These are phyloP conservation scores for Dioszegia hungarica DNA, from an alignment of 768 basidiomycete species.

Conservation along the genomic window DNA sequence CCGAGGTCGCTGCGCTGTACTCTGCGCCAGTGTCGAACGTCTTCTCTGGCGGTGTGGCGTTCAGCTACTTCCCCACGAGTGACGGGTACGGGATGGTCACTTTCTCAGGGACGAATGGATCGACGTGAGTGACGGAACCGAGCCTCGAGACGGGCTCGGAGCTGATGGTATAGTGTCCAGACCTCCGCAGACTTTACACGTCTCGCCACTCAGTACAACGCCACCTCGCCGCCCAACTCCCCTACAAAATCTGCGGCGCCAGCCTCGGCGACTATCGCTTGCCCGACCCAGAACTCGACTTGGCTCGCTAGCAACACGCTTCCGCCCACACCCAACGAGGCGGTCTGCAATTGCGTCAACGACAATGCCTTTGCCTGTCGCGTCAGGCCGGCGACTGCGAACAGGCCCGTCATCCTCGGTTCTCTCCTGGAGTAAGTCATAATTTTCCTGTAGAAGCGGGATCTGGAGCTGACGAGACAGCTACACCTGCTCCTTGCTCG, in stretches of 20 bases:
- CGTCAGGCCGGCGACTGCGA: slow-evolving; percentile 62
- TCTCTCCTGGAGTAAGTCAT: slow-evolving; percentile 43
- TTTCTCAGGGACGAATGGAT: slow-evolving; percentile 54
- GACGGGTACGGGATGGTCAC: slow-evolving; percentile 84
- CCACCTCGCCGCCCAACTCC: slow-evolving; percentile 56
- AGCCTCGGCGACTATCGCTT: slow-evolving; percentile 57
- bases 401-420: slow-evolving; percentile 41
- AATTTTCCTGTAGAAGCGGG: background rate
- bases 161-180: slow-evolving; percentile 55
- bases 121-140: slow-evolving; percentile 31
- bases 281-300: slow-evolving; percentile 60
- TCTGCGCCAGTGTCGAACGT: slow-evolving; percentile 66
- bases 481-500: slow-evolving; percentile 66
- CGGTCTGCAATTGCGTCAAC: slow-evolving; percentile 73
- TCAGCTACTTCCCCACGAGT: slow-evolving; percentile 77
- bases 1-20: slow-evolving; percentile 69
- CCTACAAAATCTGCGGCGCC: slow-evolving; percentile 56
- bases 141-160: background rate
- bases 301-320: slow-evolving; percentile 65
- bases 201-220: slow-evolving; percentile 62
- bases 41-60: slow-evolving; percentile 82
- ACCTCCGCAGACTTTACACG: slow-evolving; percentile 64
- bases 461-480: slow-evolving; percentile 56
- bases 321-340: slow-evolving; percentile 76
- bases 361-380: slow-evolving; percentile 62